Base-by-base conservation (phyloP, 129 eudicot genomes). In the Ambrosia trifida region DNA sequence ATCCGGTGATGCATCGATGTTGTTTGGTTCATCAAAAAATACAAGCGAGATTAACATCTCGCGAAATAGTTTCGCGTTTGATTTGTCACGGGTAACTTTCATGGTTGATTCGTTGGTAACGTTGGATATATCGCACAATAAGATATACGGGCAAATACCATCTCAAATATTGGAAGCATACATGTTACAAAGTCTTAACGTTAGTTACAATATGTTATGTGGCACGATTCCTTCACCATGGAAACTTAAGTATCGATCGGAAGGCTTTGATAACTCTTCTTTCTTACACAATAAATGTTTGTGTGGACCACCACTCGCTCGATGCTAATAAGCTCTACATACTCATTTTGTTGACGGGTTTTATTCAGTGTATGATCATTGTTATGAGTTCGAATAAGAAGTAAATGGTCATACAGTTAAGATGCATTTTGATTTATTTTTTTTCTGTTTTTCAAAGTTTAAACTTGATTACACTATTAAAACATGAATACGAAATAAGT, bases 1-100 rank as follows among this genome's bases (percentile, higher is more conserved):
- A 1, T 68, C 71, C 0, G 92, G 84, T 14, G 86, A 85, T 64
- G 87, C 82, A n/a, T 85, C 87, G 3, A 75, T 85, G 81, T 77
- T 83, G 35, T 83, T 87, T n/a, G 85, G 85, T 13, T 61, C 70
- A 49, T 68, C 67, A 4, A 76, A 84, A 11, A 43, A 47, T 7
- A 41, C 78, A 13, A 44, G 56, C 7, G 1, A 0, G 3, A 33
- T 84, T 3, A 81, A 84, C 67, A 72, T 84, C 18, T 84, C 88
- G 7, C 54, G 85, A 44, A 84, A 84, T 58, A 68, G 30, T 5
- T 80, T 84, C 59, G 77, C 65, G 76, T 80, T 77, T 45, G 77
- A 84, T 80, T 77, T 80, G 67, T 62, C 85, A 24, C 33, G 13
- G 3, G 78, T 73, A n/a, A 74, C 44, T 65, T 80, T 76, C 52